Conservation (phyloP, 352 stramenopile genomes). For the Thalassiosira oceanica region DNA sequence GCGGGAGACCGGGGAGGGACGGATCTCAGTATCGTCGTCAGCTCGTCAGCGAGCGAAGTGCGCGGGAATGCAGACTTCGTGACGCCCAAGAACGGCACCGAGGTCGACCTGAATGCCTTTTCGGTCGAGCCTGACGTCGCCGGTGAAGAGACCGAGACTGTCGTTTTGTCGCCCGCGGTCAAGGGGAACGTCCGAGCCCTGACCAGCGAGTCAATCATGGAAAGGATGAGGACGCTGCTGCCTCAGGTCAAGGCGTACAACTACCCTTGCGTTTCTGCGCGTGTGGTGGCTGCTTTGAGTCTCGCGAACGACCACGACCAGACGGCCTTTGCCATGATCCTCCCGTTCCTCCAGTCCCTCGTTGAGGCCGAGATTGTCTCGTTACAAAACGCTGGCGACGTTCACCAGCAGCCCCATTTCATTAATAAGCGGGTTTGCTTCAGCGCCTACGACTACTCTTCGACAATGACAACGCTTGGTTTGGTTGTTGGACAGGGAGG, state of each 20-base stretch:
- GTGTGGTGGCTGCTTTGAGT: constrained; percentile 44
- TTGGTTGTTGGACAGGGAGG: too few relatives aligned
- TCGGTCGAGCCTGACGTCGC: not conserved
- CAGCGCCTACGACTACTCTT: constrained; percentile 45
- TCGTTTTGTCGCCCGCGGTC: not conserved
- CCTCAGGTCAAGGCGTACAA: constrained; percentile 17
- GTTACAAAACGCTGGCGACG: constrained; percentile 16
- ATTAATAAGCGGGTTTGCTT: constrained; percentile 47
- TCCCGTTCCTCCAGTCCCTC: constrained; percentile 26
- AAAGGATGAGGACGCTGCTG: constrained; percentile 25
- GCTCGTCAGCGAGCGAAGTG: not conserved
- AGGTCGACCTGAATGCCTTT: constrained; percentile 1
- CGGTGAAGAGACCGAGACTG: not conserved
- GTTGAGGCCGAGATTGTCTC: constrained; percentile 43
- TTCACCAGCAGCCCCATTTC: too few relatives aligned
- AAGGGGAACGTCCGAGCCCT: constrained; percentile 13
- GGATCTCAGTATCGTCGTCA: not conserved
- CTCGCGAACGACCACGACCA: constrained; percentile 11
- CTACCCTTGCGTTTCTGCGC: constrained; percentile 35
- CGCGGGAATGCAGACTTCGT: not conserved
- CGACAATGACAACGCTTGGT: constrained; percentile 36
- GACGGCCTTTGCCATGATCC: constrained; percentile 20
- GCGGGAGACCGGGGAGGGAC: not conserved
- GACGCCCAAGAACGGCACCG: constrained; percentile 2
- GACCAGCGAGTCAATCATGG: constrained; percentile 17